Evolutionary conservation across 345 rosid species (phyloP), one percentile per base, ranked within the genome.

Genomic region (Hypericum androsaemum): DNA sequence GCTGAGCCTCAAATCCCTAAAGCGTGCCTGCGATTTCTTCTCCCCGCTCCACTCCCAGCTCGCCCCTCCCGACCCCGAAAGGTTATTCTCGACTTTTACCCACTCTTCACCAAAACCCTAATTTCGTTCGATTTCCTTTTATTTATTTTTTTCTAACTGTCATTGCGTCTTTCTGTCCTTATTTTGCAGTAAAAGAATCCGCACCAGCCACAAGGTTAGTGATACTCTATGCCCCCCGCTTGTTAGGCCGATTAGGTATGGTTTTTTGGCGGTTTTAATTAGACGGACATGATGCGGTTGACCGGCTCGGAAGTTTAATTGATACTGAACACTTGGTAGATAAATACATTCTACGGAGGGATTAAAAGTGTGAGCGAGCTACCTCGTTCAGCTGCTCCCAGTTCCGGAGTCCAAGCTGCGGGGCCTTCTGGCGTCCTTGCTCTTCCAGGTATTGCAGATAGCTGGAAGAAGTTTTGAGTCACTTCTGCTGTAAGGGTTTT

Each of bases 1-100:
- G 74, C 86, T 92, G 8, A 77, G 94, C 64, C 66, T 85, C 54
- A 88, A 88, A 72, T 88, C 97, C 32, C 67, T 85, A 2, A 92
- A 88, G 75, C 94, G 97, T 36, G 75, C 85, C 0, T 83, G 85
- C 41, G 96, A 92, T 71, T 83, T 92, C 41, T 92, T 92, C 75
- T 75, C 90, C 52, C 94, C 97, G 28, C 61, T 66, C 47, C 88
- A 88, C 51, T 82, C 76, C 69, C 86, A 76, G 15, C 59, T 83
- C 49, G 66, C 96, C 63, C 88, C 94, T 66, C 76, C 86, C 12
- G 94, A 92, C 63, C 52, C 77, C 1, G 83, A 85, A 61, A 87
- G 96, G 98, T 90, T 60, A 12, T 72, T 42, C 41, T 49, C 43
- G 45, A 17, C 13, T 50, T 8, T 12, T 2, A 8, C 39, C 39